Base-by-base conservation (phyloP, 495 filamentous ascomycete species). In the Mytilinidion resinicola region DNA sequence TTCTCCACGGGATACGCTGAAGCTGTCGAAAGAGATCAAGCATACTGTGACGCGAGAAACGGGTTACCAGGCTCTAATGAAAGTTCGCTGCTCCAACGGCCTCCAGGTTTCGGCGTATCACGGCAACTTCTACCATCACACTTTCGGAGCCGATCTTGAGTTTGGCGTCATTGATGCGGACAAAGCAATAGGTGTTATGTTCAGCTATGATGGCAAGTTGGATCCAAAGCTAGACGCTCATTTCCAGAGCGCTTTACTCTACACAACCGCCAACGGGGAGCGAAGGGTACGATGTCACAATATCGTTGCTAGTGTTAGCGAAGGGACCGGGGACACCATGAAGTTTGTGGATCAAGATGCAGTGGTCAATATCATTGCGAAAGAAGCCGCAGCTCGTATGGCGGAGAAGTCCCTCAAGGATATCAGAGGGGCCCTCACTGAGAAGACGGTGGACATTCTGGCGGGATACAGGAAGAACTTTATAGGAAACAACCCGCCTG, bases 11-110 rank as follows among this genome's bases (percentile, higher is more conserved):
- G 93, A 99, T 69, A 81, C 83, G 35, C 76, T 85, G 56, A 93
- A 91, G 73, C 76, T 97, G n/a, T 84, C 82, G 3, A 79, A 86
- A 41, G 93, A 99, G 71, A 80, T 99, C 62, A 80, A 84, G 55
- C 93, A 96, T 67, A 85, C 88, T 7, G 83, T 96, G n/a, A 90
- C 84, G 1, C 79, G 93, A 57, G 91, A 96, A 69, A 95, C 92
- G 15, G 93, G 93, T 30, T 99, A 92, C 68, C 92, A 96, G 74
- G 90, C 91, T 8, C 79, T 97, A 64, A 93, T 99, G 90, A 99
- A 99, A 77, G 93, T 97, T 52, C 86, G 93, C 44, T 99, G 93
- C 73, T 96, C 90, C 8, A 97, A 95, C 67, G 93, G 93, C 14
- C 81, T 99, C 33, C 93, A 99, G 72, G 89, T 99, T 14, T 85